Percentiles rank a stretch among this genome's conserved stretches.
Evolutionary conservation across 2,329 filamentous ascomycete genomes (phyloP).

Genomic region (Colletotrichum trifolii): DNA sequence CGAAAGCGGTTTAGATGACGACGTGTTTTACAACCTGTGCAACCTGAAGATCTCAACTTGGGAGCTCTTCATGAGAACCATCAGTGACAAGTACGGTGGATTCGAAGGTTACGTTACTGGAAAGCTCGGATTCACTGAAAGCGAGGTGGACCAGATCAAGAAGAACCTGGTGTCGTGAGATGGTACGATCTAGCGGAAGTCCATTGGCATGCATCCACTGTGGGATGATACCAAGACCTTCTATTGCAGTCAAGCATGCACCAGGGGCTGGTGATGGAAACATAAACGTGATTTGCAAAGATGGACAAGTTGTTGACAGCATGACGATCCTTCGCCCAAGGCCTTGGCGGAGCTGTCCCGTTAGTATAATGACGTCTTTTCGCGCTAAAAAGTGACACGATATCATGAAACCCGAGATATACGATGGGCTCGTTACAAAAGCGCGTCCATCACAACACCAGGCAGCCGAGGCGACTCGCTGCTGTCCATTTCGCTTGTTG

Average conservation of each 20-base stretch:
- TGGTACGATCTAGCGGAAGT: background rate
- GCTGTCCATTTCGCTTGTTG: background rate
- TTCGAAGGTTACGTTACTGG: background rate
- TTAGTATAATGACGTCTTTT: too few species aligned
- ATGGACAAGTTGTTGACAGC: too few species aligned
- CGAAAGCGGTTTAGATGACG: background rate
- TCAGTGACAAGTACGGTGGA: background rate
- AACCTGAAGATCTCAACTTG: background rate
- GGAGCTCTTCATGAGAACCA: background rate
- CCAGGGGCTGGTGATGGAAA: too few species aligned
- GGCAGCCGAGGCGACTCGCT: background rate
- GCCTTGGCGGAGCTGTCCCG: too few species aligned
- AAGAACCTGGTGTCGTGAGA: background rate
- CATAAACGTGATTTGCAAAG: too few species aligned
- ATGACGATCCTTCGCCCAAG: too few species aligned
- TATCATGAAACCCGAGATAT: background rate
- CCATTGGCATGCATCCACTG: too few species aligned
- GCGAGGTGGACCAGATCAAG: background rate
- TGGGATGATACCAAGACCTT: too few species aligned
- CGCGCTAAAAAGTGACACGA: too few species aligned
- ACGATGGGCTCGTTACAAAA: background rate
- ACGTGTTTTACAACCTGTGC: conserved; percentile 3
- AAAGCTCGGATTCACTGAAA: background rate
- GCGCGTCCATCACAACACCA: background rate
- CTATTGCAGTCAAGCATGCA: too few species aligned